Evolutionary conservation across 306 rosid genomes (phyloP).

Genomic region (Cercis canadensis): DNA sequence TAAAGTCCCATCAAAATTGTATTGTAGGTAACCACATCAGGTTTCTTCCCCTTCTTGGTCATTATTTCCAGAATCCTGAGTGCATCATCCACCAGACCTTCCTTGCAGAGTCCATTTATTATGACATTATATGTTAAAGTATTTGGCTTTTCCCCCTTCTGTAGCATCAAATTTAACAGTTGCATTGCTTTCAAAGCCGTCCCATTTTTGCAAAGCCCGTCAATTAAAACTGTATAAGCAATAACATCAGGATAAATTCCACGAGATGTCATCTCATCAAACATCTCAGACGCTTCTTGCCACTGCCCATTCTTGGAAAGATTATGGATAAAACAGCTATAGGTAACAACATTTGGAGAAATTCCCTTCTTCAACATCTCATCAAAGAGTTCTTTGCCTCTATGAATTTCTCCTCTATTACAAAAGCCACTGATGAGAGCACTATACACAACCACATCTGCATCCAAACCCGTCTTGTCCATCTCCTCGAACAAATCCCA

Average conservation of each 20-base stretch:
- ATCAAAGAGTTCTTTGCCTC: conserved; percentile 58
- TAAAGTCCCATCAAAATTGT: conserved; percentile 68
- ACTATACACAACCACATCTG: conserved; percentile 62
- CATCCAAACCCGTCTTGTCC: conserved; percentile 60
- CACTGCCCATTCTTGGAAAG: no score
- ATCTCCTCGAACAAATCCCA: conserved; percentile 65
- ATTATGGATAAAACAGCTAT: no score
- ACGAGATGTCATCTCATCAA: no score
- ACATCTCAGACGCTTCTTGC: no score
- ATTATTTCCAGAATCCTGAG: conserved; percentile 56
- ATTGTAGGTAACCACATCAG: conserved; percentile 73
- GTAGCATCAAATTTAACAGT: conserved; percentile 64
- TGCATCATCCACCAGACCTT: conserved; percentile 67
- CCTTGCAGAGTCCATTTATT: conserved; percentile 79
- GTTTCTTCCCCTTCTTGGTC: conserved; percentile 69
- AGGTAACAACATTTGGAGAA: no score
- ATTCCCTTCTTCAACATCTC: conserved; percentile 69
- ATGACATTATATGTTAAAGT: conserved; percentile 67
- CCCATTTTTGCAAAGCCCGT: conserved; percentile 80
- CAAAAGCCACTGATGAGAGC: conserved; percentile 65
- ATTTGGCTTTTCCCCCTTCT: conserved; percentile 67
- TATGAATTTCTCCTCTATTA: conserved; percentile 50
- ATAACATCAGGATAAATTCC: no score
- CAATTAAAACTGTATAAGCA: conserved; percentile 64
- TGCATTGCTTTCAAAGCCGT: conserved; percentile 56